phyloP scores from a whole-genome alignment of 495 filamentous ascomycete species.

The Chaetomium cochliodes region DNA sequence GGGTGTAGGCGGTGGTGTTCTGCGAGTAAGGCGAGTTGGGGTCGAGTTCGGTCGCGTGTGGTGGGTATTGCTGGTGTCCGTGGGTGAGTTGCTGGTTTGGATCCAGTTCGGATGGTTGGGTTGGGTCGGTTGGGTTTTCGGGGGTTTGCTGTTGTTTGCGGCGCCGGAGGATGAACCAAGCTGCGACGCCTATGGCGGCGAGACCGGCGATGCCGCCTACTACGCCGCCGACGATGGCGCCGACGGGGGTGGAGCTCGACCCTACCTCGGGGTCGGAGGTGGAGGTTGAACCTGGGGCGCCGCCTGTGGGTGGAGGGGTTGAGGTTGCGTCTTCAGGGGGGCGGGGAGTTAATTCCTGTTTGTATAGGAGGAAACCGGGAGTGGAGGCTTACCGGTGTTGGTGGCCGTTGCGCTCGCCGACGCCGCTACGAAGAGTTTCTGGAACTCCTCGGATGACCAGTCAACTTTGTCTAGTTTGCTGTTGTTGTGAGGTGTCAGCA shows the following conservation, averaged over 20 bases:
- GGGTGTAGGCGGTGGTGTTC: not conserved
- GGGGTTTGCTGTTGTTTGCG: not conserved
- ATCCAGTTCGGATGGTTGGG: not conserved
- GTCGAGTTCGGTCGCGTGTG: not conserved
- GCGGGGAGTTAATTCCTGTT: not conserved
- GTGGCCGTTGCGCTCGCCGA: not conserved
- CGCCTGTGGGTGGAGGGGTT: not conserved
- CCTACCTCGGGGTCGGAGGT: not conserved
- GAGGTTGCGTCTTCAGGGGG: not conserved
- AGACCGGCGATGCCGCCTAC: conserved; percentile 15
- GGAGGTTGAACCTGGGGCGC: not conserved
- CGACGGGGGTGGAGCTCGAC: conserved; percentile 8
- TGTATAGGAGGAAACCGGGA: not conserved
- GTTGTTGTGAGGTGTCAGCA: not conserved
- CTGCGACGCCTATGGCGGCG: not conserved
- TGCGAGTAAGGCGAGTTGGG: not conserved
- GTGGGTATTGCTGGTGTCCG: not conserved
- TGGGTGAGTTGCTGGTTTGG: not conserved
- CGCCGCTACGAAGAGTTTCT: not conserved
- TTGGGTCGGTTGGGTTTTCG: not conserved
- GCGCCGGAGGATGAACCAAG: conserved; percentile 9
- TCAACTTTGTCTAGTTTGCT: conserved; percentile 10
- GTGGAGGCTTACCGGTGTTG: not conserved
- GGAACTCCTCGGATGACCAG: not conserved
- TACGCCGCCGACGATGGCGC: conserved; percentile 20